Evolutionary conservation across 768 basidiomycete genomes (phyloP), one percentile per base, ranked within the genome.

Genomic region (Amanita pseudoporphyria): DNA sequence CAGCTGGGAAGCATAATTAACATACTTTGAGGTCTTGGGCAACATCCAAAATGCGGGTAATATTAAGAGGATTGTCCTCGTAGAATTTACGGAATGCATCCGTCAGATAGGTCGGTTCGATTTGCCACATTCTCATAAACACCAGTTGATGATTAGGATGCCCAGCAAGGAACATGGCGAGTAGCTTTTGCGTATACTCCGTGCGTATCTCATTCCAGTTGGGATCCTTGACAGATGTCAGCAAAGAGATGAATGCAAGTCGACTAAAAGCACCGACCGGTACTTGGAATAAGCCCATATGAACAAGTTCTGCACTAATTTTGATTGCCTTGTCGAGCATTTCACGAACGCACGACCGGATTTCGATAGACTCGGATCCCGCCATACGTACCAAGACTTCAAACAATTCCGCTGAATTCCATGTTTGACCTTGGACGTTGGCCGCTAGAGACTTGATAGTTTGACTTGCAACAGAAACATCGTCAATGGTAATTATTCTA

Each of bases 81-180:
- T 98, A 96, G 61, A 92, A 94, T 54, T 92, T 89, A 26, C 85
- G 80, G 66, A 98, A 87, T 6, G 91, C 90, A 49, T 82, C 77
- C 4, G 91, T 84, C 45, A 98, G 77, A 63, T 93, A 89, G 0
- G 81, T 71, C 0, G 87, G 88, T 59, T 92, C 81, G 37, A 89
- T 84, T 60, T 94, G 89, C 87, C 90, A 94, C 49, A 99, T 82
- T 42, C 92, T 79, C 81, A 95, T 92, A 70, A 98, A 97, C 50
- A 97, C 93, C 9, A 99, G 78, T 56, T 96, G 91, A 58, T 96
- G 92, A 57, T 93, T 93, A 6, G 93, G 92, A 59, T 94, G 88
- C 13, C 91, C 89, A 16, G 82, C 84, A 36, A 97, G 73, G 70
- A 97, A 97, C 81, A 91, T 87, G 32, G 81, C 75, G 44, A 98